These are phyloP conservation scores for Paecilomyces formosus DNA, from an alignment of 2,329 filamentous ascomycete species.

Conservation along the genomic window DNA sequence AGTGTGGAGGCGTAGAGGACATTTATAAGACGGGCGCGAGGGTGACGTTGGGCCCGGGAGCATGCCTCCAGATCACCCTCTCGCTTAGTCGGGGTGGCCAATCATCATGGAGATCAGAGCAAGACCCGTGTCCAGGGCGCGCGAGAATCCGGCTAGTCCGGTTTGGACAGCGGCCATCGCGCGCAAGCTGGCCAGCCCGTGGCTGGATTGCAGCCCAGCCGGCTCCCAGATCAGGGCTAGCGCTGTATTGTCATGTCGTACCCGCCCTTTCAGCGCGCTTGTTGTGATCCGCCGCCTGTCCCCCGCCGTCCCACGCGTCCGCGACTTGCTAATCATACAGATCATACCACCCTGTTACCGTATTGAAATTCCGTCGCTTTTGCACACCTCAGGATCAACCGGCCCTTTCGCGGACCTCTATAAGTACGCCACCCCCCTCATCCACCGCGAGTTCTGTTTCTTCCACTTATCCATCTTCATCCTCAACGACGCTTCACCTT, in stretches of 20 bases:
- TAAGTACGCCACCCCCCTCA: constrained; percentile 38
- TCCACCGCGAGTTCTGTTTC: constrained; percentile 26
- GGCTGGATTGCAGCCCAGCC: not conserved
- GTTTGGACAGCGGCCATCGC: constrained; percentile 8
- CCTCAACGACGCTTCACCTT: constrained; percentile 12
- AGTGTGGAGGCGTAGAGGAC: constrained; percentile 26
- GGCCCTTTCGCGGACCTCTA: constrained; percentile 32
- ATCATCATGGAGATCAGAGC: constrained; percentile 31
- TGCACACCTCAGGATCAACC: constrained; percentile 38
- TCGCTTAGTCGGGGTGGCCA: constrained; percentile 35
- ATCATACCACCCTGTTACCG: constrained; percentile 35
- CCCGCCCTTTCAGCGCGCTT: constrained; percentile 13
- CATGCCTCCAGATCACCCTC: constrained; percentile 40
- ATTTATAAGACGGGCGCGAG: constrained; percentile 38
- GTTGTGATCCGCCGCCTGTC: constrained; percentile 9
- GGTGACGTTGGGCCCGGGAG: constrained; percentile 36
- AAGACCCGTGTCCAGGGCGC: too few species aligned
- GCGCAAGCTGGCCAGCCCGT: not conserved
- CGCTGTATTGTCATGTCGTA: constrained; percentile 14
- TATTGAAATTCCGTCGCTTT: constrained; percentile 42
- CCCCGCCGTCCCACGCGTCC: constrained; percentile 14
- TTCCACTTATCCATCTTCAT: constrained; percentile 15
- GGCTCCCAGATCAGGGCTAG: constrained; percentile 21
- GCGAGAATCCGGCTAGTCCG: constrained; percentile 3
- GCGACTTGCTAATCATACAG: constrained; percentile 34